A percentile compares a stretch with the other conserved stretches of the same genome.
Evolutionary conservation across 2,329 filamentous ascomycete genomes (phyloP).

Genomic region (Hymenoscyphus linearis): DNA sequence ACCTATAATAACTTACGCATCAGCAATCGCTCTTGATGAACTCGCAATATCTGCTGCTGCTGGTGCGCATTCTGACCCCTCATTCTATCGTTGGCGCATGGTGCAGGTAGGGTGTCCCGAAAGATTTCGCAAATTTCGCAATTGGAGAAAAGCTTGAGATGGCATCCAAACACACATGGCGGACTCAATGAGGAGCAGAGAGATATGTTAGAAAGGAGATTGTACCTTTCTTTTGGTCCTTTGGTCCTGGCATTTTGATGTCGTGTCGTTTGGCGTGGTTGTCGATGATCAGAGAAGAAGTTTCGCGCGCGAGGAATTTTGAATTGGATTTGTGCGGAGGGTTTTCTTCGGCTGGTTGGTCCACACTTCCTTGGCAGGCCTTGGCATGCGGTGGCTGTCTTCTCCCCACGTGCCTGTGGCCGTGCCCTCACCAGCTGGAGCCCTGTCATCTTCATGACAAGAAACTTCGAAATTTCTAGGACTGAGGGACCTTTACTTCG

Average conservation of each 20-base stretch:
- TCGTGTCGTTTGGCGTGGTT: conserved; percentile 15
- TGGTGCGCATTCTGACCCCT: conserved; percentile 32
- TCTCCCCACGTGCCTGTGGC: too few species aligned
- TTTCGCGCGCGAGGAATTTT: background rate
- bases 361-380: too few species aligned
- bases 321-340: too few species aligned
- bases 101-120: conserved; percentile 4
- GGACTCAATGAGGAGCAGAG: conserved; percentile 9
- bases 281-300: conserved; percentile 1
- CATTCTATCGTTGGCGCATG: conserved; percentile 15
- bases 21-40: conserved; percentile 68
- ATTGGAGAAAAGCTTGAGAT: conserved; percentile 17
- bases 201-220: conserved; percentile 22
- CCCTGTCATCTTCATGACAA: background rate
- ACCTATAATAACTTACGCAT: conserved; percentile 54
- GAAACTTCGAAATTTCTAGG: background rate
- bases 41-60: conserved; percentile 74
- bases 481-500: background rate
- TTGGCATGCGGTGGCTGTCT: too few species aligned
- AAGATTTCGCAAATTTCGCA: conserved; percentile 11
- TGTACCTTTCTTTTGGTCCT: conserved; percentile 34
- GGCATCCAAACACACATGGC: conserved; percentile 18
- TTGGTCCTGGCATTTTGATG: conserved; percentile 30
- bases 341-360: too few species aligned
- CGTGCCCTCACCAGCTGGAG: too few species aligned